Conservation (phyloP, 805 yeast genomes). For the Myxozyma geophila region DNA sequence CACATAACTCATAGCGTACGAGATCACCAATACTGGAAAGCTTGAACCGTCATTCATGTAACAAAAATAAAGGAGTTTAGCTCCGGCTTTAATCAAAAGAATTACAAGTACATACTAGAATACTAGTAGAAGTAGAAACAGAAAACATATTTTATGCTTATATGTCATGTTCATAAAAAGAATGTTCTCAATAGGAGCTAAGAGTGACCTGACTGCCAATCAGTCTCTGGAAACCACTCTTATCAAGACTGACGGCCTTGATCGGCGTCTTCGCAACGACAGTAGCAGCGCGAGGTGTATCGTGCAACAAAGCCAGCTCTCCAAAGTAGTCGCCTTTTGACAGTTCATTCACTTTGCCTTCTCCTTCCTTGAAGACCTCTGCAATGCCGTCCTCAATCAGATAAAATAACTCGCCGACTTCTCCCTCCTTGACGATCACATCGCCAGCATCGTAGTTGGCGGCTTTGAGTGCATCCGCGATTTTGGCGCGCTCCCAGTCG, state of each 20-base stretch:
- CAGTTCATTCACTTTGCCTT: slow-evolving; percentile 64
- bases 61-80: background rate
- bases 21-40: too few relatives aligned
- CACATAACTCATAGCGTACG: too few relatives aligned
- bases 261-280: slow-evolving; percentile 75
- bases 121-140: background rate
- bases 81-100: background rate
- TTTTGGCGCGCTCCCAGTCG: slow-evolving; percentile 80
- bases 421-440: slow-evolving; percentile 83
- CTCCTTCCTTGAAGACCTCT: slow-evolving; percentile 64
- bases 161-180: background rate
- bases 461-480: slow-evolving; percentile 92
- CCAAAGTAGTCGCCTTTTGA: slow-evolving; percentile 93
- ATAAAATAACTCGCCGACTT: slow-evolving; percentile 74
- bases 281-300: slow-evolving; percentile 92
- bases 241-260: slow-evolving; percentile 89
- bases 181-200: background rate
- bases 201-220: slow-evolving; percentile 56
- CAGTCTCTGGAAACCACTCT: slow-evolving; percentile 89
- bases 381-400: slow-evolving; percentile 83
- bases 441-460: slow-evolving; percentile 72
- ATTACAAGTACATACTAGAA: background rate
- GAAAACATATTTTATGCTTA: background rate
- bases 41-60: too few relatives aligned
- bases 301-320: slow-evolving; percentile 90